These are phyloP conservation scores for Elongisporangium undulatum DNA, from an alignment of 352 stramenopile genomes.

Conservation along the genomic window DNA sequence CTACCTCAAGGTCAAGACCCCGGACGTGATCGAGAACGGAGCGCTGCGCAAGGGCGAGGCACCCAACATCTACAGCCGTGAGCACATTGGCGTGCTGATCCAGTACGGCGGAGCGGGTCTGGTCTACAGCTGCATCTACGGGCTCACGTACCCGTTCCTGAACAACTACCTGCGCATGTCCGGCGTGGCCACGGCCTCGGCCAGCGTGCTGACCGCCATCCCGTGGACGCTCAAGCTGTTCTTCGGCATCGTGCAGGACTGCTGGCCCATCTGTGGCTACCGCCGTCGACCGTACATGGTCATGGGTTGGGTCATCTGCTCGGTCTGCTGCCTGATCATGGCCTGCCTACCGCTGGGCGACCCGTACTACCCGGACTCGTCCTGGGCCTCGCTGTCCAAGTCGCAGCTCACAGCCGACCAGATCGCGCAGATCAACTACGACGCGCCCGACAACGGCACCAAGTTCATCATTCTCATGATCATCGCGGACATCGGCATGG, in stretches of 20 bases:
- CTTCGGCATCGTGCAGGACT: conserved; percentile 38
- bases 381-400: conserved; percentile 16
- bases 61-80: conserved; percentile 27
- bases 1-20: conserved; percentile 29
- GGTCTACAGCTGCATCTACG: conserved; percentile 40
- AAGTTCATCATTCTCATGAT: conserved; percentile 50
- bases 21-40: conserved; percentile 26
- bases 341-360: conserved; percentile 18
- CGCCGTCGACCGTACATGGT: conserved; percentile 26
- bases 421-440: conserved; percentile 16
- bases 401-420: conserved; percentile 13
- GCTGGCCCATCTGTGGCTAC: conserved; percentile 34
- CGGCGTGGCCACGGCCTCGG: conserved; percentile 24
- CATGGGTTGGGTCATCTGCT: conserved; percentile 29
- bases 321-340: conserved; percentile 30
- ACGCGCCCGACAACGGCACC: conserved; percentile 20
- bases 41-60: conserved; percentile 26
- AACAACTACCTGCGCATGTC: no score
- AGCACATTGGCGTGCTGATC: conserved; percentile 30
- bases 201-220: conserved; percentile 33
- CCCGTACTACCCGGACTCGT: conserved; percentile 26
- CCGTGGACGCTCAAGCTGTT: conserved; percentile 37
- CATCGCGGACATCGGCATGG: conserved; percentile 54
- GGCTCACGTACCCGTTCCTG: no score
- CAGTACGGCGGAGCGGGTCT: conserved; percentile 38